phyloP scores from a whole-genome alignment of 2,329 filamentous ascomycete species.

The Fusarium falciforme region DNA sequence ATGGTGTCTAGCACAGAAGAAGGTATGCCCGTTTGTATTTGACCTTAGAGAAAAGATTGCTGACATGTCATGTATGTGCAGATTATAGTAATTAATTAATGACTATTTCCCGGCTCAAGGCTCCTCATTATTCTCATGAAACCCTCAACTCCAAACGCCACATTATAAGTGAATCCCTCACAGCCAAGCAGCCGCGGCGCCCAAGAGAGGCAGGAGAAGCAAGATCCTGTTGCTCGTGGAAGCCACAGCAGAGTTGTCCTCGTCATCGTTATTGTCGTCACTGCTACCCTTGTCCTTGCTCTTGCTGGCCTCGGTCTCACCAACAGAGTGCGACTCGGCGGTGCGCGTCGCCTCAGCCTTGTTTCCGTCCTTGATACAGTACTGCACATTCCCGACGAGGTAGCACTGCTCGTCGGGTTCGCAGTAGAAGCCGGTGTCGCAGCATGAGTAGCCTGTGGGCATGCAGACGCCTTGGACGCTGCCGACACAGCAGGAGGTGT shows the following conservation, averaged over 20 bases:
- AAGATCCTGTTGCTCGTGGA: neutral
- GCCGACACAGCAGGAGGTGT: slow-evolving; percentile 30
- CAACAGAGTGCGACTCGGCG: slow-evolving; percentile 9
- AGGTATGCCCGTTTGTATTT: neutral
- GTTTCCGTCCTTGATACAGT: slow-evolving; percentile 5
- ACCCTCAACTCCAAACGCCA: neutral
- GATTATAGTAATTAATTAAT: neutral
- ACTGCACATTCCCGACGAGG: slow-evolving; percentile 6
- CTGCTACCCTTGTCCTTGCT: neutral
- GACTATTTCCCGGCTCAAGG: neutral
- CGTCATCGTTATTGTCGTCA: neutral
- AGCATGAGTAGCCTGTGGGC: slow-evolving; percentile 31
- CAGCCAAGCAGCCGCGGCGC: slow-evolving; percentile 10
- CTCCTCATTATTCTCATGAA: neutral
- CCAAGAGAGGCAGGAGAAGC: slow-evolving; percentile 12
- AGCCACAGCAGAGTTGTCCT: slow-evolving; percentile 2
- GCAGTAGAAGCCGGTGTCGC: slow-evolving; percentile 33
- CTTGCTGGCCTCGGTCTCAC: slow-evolving; percentile 5
- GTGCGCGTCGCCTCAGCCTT: slow-evolving; percentile 2
- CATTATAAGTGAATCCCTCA: neutral
- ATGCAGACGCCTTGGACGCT: slow-evolving; percentile 28
- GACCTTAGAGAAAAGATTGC: neutral
- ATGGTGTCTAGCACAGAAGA: slow-evolving; percentile 17
- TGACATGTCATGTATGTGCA: neutral
- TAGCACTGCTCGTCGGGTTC: slow-evolving; percentile 23